Evolutionary conservation across 805 yeast species (phyloP), one percentile per base, ranked within the genome.

Genomic region (Candida parachauliodes): DNA sequence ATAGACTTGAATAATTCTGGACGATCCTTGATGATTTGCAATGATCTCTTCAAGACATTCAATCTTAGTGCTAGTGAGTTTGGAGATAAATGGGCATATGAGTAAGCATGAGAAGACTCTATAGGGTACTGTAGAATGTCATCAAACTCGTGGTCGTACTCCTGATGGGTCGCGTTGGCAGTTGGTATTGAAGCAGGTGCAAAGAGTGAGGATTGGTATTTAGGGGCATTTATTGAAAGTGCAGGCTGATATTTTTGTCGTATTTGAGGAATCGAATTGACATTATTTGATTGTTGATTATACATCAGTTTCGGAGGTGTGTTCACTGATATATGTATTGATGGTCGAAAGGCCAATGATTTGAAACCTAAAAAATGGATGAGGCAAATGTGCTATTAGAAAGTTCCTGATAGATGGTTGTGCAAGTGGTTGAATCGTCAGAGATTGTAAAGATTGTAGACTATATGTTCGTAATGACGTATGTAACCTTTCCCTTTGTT

Each of bases 91-190:
- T 83, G 85, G 2, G 93, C 87, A 55, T 87, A 87, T 0, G 95
- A 85, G 53, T 83, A 87, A 2, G 94, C 83, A 54, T 84, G 89
- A 1, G 93, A 77, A 9, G 93, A 83, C 48, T 83, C 88, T 18
- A 79, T 77, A 4, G 91, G 88, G 51, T 86, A 82, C 44, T 70
- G 73, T 27, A 80, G 54, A 14, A 83, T 67, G 38, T 81, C 72
- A 27, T 39, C 40, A 28, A 39, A 32, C 15, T 44, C 48, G 31
- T 24, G 16, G 20, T 28, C 23, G 11, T 17, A 28, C 8, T 21
- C 34, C 12, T 18, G 30, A 25, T 25, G 20, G 14, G 18, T 28
- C 14, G 35, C 22, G 12, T 26, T 26, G 6, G 30, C 15, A 3
- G 35, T 32, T 7, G 37, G 37, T 6, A 33, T 6, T 11, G 37